Evolutionary conservation across 2,329 filamentous ascomycete species (phyloP).

Genomic region (Biscogniauxia sp.): DNA sequence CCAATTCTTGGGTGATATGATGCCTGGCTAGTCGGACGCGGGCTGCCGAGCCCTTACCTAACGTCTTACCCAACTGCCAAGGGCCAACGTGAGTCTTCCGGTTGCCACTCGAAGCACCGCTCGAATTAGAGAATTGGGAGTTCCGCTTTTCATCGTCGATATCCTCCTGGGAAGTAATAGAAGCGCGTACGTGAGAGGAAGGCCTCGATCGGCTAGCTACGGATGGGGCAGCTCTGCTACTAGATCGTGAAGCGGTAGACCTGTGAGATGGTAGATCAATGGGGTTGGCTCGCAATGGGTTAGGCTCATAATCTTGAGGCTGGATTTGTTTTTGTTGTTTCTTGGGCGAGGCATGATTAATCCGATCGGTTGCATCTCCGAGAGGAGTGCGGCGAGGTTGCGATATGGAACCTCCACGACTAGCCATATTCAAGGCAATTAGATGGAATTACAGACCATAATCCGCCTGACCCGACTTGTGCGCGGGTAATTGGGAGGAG

Average conservation of each 20-base stretch:
- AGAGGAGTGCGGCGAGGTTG: conserved; percentile 27
- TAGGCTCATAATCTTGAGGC: conserved; percentile 11
- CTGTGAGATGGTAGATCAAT: conserved; percentile 5
- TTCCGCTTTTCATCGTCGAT: conserved; percentile 20
- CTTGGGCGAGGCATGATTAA: conserved; percentile 24
- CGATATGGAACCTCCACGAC: conserved; percentile 12
- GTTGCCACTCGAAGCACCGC: conserved; percentile 35
- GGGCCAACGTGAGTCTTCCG: conserved; percentile 81
- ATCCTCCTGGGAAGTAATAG: conserved; percentile 11
- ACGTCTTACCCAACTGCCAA: conserved; percentile 86
- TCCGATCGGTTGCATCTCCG: conserved; percentile 29
- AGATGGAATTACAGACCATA: conserved; percentile 14
- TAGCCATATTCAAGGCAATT: conserved; percentile 23
- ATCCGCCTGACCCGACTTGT: conserved; percentile 5
- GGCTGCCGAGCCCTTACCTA: conserved; percentile 87
- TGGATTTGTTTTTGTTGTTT: conserved; percentile 17
- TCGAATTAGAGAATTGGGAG: conserved; percentile 28
- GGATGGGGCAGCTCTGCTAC: conserved; percentile 1
- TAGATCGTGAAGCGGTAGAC: conserved; percentile 5
- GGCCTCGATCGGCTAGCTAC: conserved; percentile 2
- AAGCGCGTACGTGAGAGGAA: conserved; percentile 3
- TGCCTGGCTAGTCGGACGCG: conserved; percentile 85
- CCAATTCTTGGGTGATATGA: conserved; percentile 71
- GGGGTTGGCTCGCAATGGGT: conserved; percentile 25
- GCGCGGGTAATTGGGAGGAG: conserved; percentile 1